These are phyloP conservation scores for Pseudopithomyces chartarum DNA, from an alignment of 2,329 filamentous ascomycete species.

Conservation along the genomic window DNA sequence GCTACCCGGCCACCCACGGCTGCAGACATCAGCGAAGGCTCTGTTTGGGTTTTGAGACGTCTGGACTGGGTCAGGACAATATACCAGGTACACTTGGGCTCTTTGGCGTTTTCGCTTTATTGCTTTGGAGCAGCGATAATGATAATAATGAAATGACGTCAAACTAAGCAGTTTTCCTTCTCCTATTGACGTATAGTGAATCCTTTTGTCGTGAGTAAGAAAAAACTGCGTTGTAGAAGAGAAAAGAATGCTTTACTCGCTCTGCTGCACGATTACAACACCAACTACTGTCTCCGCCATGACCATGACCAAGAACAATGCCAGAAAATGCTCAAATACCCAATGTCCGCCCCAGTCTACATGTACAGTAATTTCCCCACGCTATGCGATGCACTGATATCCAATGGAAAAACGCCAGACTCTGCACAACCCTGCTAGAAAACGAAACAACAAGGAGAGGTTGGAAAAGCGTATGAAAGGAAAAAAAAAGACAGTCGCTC, in stretches of 20 bases:
- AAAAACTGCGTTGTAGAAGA: no score
- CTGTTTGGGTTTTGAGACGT: no score
- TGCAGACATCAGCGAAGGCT: not conserved
- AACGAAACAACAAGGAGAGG: not conserved
- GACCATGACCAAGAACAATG: no score
- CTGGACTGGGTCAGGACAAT: not conserved
- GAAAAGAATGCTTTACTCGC: no score
- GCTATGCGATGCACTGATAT: no score
- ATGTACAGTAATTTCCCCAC: no score
- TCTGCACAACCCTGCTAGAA: not conserved
- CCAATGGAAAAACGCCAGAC: not conserved
- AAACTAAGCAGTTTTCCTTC: not conserved
- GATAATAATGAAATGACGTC: slow-evolving; percentile 1
- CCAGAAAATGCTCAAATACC: no score
- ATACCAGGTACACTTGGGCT: not conserved
- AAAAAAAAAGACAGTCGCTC: slow-evolving; percentile 1
- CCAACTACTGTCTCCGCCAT: no score
- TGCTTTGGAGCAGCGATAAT: slow-evolving; percentile 4
- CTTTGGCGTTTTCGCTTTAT: slow-evolving; percentile 1
- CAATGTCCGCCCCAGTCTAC: no score
- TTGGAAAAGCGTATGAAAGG: not conserved
- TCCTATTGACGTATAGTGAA: no score
- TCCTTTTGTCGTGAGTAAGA: no score
- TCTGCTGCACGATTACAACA: no score
- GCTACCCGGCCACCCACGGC: not conserved